Conservation (phyloP, 352 stramenopile species). For the Plasmopara viticola region DNA sequence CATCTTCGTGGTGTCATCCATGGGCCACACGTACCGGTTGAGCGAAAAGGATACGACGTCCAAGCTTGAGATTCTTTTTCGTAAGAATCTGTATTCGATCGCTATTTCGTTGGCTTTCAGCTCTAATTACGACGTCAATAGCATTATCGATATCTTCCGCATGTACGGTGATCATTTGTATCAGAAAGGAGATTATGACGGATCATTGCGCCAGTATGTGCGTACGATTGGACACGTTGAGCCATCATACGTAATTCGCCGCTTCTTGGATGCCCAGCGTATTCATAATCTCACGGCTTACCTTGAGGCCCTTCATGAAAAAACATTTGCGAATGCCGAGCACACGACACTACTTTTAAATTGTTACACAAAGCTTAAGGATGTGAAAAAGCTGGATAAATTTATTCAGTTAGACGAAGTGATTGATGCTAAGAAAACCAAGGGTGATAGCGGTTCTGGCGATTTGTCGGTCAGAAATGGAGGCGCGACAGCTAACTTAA, state of each 20-base stretch:
- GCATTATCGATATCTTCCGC: constrained; percentile 94
- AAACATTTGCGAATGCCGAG: constrained; percentile 86
- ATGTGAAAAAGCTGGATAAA: constrained; percentile 90
- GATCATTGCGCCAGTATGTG: constrained; percentile 95
- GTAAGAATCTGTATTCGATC: constrained; percentile 96
- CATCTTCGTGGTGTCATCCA: constrained; percentile 83
- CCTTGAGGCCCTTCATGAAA: constrained; percentile 91
- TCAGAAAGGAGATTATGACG: constrained; percentile 94
- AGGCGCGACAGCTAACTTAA: constrained; percentile 37
- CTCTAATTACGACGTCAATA: constrained; percentile 91
- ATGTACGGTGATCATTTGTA: constrained; percentile 98
- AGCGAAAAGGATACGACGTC: constrained; percentile 93
- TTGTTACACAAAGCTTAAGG: constrained; percentile 93
- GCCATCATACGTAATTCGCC: constrained; percentile 96
- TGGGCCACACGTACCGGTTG: constrained; percentile 88
- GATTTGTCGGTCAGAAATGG: constrained; percentile 19
- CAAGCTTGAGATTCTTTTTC: constrained; percentile 95
- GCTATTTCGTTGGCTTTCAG: constrained; percentile 96
- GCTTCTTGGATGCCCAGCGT: constrained; percentile 95
- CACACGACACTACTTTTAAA: constrained; percentile 93
- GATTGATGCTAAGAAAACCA: constrained; percentile 42
- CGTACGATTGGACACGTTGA: constrained; percentile 96
- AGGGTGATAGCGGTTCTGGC: constrained; percentile 18
- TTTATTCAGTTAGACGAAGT: constrained; percentile 88
- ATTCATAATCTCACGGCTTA: constrained; percentile 96